Percentiles rank a stretch among this genome's conserved stretches.
phyloP scores from a whole-genome alignment of 352 stramenopile species.

The Phytophthora pseudosyringae region DNA sequence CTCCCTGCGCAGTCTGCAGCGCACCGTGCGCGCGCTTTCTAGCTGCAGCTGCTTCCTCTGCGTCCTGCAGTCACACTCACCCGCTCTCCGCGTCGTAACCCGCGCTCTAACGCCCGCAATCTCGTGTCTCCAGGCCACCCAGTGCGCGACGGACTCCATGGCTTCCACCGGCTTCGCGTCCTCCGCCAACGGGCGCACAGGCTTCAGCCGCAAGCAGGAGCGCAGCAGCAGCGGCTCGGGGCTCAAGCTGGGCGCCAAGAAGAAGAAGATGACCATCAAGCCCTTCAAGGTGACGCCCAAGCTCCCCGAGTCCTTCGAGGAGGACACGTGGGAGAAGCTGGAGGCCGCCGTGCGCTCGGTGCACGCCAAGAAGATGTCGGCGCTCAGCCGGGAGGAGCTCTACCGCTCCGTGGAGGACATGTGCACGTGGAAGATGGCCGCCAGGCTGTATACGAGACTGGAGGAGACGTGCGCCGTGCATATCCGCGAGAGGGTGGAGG shows the following conservation, averaged over 20 bases:
- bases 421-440: conserved; percentile 94
- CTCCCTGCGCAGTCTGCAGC: background rate
- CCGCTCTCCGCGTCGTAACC: background rate
- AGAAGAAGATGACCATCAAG: conserved; percentile 90
- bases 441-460: conserved; percentile 73
- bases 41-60: background rate
- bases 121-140: background rate
- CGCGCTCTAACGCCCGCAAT: conserved; percentile 10
- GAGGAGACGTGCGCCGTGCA: conserved; percentile 74
- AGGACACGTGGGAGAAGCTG: conserved; percentile 80
- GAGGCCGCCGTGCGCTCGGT: conserved; percentile 69
- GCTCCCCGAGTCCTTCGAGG: conserved; percentile 77
- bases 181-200: conserved; percentile 30
- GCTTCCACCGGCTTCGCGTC: conserved; percentile 37
- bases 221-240: conserved; percentile 32
- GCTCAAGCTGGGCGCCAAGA: conserved; percentile 36
- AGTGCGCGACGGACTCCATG: conserved; percentile 21
- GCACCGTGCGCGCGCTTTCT: too few relatives aligned
- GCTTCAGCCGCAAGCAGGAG: conserved; percentile 43
- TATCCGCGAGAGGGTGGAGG: conserved; percentile 61
- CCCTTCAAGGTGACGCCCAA: conserved; percentile 83
- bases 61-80: background rate
- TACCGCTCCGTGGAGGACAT: conserved; percentile 90
- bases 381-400: conserved; percentile 80
- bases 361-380: conserved; percentile 69